Conservation (phyloP, 768 basidiomycete species). For the Coprinopsis strossmayeri region DNA sequence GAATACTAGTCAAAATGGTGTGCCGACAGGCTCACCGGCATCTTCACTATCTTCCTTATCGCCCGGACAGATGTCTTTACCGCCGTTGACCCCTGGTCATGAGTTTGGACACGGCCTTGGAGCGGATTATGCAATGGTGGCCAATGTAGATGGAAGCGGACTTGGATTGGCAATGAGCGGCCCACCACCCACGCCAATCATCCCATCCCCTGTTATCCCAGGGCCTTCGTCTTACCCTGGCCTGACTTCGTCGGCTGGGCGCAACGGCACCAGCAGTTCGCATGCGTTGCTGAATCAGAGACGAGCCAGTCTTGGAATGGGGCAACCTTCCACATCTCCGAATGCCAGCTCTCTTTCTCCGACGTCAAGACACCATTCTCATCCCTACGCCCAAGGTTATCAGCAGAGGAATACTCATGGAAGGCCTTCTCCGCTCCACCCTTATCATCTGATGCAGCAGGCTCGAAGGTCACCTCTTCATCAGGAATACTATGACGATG, state of each 20-base stretch:
- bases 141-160: background rate
- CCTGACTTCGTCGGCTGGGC: background rate
- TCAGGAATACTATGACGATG: constrained; percentile 2
- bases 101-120: background rate
- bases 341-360: background rate
- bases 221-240: background rate
- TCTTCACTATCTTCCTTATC: constrained; percentile 6
- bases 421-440: background rate
- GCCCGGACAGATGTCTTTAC: constrained; percentile 5
- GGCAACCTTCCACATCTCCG: background rate
- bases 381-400: background rate
- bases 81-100: constrained; percentile 5
- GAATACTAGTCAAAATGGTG: background rate
- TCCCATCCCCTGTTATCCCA: background rate
- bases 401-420: background rate
- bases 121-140: background rate
- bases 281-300: background rate
- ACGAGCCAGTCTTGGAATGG: background rate
- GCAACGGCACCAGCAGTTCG: background rate
- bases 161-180: constrained; percentile 1
- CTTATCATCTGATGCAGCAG: background rate
- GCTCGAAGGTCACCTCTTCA: constrained; percentile 4
- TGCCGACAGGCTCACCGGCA: constrained; percentile 1
- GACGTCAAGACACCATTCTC: background rate
- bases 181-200: background rate